Conservation (phyloP, 257 asterid genomes). For the Nemophila menziesii region DNA sequence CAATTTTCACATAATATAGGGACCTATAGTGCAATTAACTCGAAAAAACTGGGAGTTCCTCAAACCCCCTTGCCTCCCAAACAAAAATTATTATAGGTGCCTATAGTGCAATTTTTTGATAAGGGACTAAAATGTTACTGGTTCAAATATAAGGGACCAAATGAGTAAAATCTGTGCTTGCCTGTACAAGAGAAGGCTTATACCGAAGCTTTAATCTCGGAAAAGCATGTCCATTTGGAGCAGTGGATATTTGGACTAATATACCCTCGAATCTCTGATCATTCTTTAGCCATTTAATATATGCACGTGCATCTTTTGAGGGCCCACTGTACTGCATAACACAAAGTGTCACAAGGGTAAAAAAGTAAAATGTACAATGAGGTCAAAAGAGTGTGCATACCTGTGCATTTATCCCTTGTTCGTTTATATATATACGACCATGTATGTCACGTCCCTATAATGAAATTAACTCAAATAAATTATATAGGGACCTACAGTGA, state of each 20-base stretch:
- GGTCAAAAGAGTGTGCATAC: conserved; percentile 21
- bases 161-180: conserved; percentile 19
- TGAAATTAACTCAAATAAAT: no score
- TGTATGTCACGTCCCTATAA: conserved; percentile 71
- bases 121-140: no score
- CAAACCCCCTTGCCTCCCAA: no score
- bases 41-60: no score
- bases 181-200: conserved; percentile 99
- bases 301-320: conserved; percentile 64
- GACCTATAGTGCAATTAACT: no score
- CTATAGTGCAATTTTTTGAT: no score
- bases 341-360: conserved; percentile 10
- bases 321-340: conserved; percentile 96
- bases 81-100: no score
- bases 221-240: conserved; percentile 65
- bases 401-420: conserved; percentile 97
- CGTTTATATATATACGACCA: conserved; percentile 86
- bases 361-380: conserved; percentile 6
- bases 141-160: no score
- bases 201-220: conserved; percentile 86
- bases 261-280: conserved; percentile 64
- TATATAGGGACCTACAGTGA: no score
- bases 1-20: no score
- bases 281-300: conserved; percentile 71
- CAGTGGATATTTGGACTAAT: conserved; percentile 72